A percentile compares a stretch with the other conserved stretches of the same genome.
phyloP scores from a whole-genome alignment of 2,329 filamentous ascomycete species.

The Epichloe typhina region DNA sequence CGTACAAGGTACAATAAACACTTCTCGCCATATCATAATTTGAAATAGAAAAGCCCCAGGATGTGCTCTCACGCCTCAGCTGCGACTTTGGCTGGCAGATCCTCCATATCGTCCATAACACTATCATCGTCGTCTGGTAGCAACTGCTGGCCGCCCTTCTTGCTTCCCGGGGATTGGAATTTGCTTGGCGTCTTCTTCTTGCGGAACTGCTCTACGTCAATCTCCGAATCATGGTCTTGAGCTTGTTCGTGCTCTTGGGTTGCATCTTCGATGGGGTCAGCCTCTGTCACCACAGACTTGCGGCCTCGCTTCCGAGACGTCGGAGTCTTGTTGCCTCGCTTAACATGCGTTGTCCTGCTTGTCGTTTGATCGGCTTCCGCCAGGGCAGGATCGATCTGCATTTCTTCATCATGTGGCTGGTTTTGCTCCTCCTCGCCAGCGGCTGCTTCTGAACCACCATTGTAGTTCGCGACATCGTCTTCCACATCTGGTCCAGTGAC shows the following conservation, averaged over 20 bases:
- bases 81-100: conserved; percentile 20
- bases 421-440: background rate
- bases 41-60: background rate
- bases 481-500: conserved; percentile 19
- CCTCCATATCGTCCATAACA: conserved; percentile 32
- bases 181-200: conserved; percentile 18
- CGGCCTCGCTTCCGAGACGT: conserved; percentile 12
- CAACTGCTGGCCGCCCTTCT: conserved; percentile 3
- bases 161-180: conserved; percentile 11
- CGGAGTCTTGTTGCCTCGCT: conserved; percentile 13
- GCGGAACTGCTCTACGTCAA: conserved; percentile 14
- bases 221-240: conserved; percentile 13
- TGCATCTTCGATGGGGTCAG: conserved; percentile 20
- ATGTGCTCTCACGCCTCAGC: background rate
- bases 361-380: conserved; percentile 8
- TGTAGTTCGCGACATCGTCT: conserved; percentile 8
- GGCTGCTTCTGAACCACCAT: conserved; percentile 7
- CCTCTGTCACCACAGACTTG: conserved; percentile 11
- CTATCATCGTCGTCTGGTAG: conserved; percentile 17
- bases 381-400: conserved; percentile 21
- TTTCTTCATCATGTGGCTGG: conserved; percentile 13
- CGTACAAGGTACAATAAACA: background rate
- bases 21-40: background rate
- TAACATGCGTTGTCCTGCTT: conserved; percentile 16
- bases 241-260: conserved; percentile 7